Evolutionary conservation across 2,329 filamentous ascomycete species (phyloP).

Genomic region (Colletotrichum liaoningense): DNA sequence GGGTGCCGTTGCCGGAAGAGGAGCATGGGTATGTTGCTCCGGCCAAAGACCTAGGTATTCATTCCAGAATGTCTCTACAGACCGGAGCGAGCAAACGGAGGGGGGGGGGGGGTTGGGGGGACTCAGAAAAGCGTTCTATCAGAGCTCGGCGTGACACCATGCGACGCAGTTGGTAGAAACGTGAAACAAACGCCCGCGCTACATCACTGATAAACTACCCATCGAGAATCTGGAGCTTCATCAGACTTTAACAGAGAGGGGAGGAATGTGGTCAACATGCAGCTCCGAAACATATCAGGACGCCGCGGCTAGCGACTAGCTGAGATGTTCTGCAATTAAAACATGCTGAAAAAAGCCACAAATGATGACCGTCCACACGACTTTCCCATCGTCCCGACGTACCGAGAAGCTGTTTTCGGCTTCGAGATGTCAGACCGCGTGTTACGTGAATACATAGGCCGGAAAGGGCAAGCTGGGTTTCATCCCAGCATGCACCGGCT

Average conservation of each 20-base stretch:
- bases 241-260: neutral
- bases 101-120: too few species aligned
- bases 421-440: too few species aligned
- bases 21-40: neutral
- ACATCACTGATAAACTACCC: neutral
- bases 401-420: neutral
- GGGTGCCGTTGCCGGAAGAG: neutral
- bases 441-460: neutral
- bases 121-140: neutral
- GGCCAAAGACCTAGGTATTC: neutral
- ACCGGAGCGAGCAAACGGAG: neutral
- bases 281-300: neutral
- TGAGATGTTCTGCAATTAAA: neutral
- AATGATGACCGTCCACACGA: neutral
- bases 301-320: neutral
- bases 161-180: neutral
- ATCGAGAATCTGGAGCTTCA: slow-evolving; percentile 20
- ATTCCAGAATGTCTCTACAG: neutral
- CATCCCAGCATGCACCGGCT: neutral
- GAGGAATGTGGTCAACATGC: slow-evolving; percentile 22
- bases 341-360: neutral
- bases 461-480: neutral
- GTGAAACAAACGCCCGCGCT: neutral
- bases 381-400: neutral
- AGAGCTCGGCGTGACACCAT: neutral